Evolutionary conservation across 371 early-diverging fungal species (phyloP).

Genomic region (Mortierella sp.): DNA sequence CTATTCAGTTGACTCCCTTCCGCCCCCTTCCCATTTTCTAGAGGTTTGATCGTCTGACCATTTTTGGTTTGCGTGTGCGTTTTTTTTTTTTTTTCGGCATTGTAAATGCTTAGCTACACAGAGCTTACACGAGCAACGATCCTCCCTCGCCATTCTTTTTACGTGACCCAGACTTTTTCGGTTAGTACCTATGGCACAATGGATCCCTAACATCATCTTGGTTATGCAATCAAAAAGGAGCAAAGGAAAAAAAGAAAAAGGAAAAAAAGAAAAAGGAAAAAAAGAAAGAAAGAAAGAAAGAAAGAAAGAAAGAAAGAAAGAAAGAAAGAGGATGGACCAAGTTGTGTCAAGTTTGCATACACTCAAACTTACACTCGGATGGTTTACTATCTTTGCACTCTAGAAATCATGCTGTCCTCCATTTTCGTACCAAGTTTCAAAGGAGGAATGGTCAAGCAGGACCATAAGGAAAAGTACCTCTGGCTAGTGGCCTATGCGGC

Average conservation of each 20-base stretch:
- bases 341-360: background rate
- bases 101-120: slow-evolving; percentile 57
- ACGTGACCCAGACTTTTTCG: slow-evolving; percentile 68
- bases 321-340: background rate
- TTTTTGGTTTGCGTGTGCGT: background rate
- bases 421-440: slow-evolving; percentile 61
- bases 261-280: too few species aligned
- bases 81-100: too few species aligned
- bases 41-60: background rate
- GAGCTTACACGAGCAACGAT: slow-evolving; percentile 54
- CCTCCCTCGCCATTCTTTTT: slow-evolving; percentile 63
- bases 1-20: too few species aligned
- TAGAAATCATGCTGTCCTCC: slow-evolving; percentile 59
- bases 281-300: background rate
- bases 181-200: slow-evolving; percentile 29
- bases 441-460: slow-evolving; percentile 56
- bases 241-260: too few species aligned
- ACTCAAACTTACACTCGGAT: background rate
- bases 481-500: slow-evolving; percentile 71
- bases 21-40: too few species aligned
- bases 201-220: too few species aligned
- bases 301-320: too few species aligned
- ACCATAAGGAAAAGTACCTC: slow-evolving; percentile 67
- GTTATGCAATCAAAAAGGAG: background rate
- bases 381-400: background rate